Conservation (phyloP, 2,329 filamentous ascomycete genomes). For the Hypomyces rosellus region DNA sequence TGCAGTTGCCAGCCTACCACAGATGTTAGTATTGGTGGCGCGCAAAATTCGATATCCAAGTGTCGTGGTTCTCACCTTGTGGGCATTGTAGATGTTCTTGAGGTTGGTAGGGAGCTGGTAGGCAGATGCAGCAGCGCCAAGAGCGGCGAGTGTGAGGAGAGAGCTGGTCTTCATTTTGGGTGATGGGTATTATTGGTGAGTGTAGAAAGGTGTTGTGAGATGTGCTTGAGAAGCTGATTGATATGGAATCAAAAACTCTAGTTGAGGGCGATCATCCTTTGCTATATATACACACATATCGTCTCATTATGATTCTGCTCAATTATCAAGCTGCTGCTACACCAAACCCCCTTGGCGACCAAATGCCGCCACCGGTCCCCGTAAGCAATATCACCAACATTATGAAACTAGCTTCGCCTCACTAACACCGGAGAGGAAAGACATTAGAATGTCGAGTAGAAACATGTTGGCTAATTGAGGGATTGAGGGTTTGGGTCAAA, state of each 20-base stretch:
- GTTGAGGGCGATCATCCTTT: no score
- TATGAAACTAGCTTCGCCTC: neutral
- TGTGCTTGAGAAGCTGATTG: neutral
- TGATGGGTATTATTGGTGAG: neutral
- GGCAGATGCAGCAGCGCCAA: conserved; percentile 13
- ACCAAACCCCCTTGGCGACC: no score
- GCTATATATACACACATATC: no score
- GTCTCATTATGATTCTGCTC: no score
- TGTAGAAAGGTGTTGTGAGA: neutral
- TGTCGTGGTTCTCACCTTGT: conserved; percentile 1
- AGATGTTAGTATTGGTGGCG: neutral
- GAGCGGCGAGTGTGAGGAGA: conserved; percentile 2
- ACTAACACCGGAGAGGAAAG: neutral
- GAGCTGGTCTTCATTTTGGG: conserved; percentile 4
- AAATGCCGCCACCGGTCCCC: neutral
- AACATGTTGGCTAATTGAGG: neutral
- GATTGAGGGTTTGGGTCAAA: neutral
- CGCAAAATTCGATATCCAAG: neutral
- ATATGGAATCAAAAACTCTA: neutral
- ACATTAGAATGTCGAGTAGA: neutral
- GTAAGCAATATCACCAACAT: neutral
- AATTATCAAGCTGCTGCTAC: no score
- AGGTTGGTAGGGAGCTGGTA: conserved; percentile 12
- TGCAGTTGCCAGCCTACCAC: conserved; percentile 23
- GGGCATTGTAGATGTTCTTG: conserved; percentile 10